phyloP scores from a whole-genome alignment of 148 eudicot genomes.

The Silene latifolia region DNA sequence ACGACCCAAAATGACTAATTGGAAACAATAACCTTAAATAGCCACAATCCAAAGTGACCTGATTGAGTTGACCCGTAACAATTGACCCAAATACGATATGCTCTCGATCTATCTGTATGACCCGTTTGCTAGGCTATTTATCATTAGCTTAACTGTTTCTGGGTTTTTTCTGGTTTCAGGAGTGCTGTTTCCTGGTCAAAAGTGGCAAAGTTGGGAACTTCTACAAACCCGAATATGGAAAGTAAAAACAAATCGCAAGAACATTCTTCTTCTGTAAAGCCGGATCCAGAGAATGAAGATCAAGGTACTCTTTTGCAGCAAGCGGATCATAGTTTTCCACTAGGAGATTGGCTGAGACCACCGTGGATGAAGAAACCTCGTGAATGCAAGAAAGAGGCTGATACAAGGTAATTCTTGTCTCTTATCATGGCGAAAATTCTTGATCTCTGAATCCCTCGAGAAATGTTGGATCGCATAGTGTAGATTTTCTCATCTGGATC shows the following conservation, averaged over 20 bases:
- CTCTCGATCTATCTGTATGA: too few relatives aligned
- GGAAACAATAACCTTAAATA: too few relatives aligned
- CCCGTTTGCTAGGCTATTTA: too few relatives aligned
- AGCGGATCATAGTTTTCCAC: constrained; percentile 48
- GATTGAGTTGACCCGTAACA: too few relatives aligned
- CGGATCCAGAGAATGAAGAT: constrained; percentile 29
- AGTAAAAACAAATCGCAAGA: constrained; percentile 31
- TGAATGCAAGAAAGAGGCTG: constrained; percentile 29
- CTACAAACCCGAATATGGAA: constrained; percentile 32
- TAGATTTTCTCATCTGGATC: not conserved
- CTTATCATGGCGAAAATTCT: not conserved
- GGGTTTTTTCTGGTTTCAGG: constrained; percentile 46
- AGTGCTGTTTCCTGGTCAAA: constrained; percentile 69
- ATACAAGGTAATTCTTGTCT: constrained; percentile 40
- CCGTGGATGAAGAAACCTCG: constrained; percentile 52
- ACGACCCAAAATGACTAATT: too few relatives aligned
- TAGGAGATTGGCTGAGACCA: constrained; percentile 65
- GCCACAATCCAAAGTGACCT: too few relatives aligned
- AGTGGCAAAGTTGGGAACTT: constrained; percentile 39
- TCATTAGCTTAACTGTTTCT: not conserved
- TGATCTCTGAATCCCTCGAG: not conserved
- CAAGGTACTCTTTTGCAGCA: constrained; percentile 28
- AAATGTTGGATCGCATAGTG: not conserved
- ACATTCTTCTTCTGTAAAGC: constrained; percentile 32
- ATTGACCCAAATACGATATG: too few relatives aligned